These are phyloP conservation scores for Termitomyces bulborhizus DNA, from an alignment of 768 basidiomycete species.

Conservation along the genomic window DNA sequence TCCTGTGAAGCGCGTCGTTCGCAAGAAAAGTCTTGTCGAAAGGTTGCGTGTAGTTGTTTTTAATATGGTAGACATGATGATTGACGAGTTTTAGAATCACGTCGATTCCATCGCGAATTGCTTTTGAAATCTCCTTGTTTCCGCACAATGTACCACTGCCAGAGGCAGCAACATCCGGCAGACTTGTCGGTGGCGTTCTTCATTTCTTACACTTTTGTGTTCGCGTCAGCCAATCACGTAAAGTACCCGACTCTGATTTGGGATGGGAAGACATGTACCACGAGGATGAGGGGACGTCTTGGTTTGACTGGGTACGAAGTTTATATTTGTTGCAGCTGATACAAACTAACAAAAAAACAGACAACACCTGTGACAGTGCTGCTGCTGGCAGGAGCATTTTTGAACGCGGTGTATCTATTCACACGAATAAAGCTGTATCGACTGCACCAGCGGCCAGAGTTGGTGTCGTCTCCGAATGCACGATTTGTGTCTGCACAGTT, in stretches of 20 bases:
- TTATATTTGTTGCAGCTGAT: not conserved
- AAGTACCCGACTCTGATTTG: slow-evolving; percentile 57
- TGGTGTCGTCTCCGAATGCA: slow-evolving; percentile 64
- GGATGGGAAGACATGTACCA: slow-evolving; percentile 78
- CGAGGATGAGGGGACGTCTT: slow-evolving; percentile 54
- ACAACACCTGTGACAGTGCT: slow-evolving; percentile 58
- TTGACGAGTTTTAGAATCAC: slow-evolving; percentile 36
- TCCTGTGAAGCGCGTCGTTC: slow-evolving; percentile 47
- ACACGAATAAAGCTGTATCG: slow-evolving; percentile 66
- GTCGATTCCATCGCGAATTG: slow-evolving; percentile 63
- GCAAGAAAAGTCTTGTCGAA: slow-evolving; percentile 60
- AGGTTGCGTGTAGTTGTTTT: slow-evolving; percentile 32
- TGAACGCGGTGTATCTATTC: slow-evolving; percentile 64
- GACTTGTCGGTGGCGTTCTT: slow-evolving; percentile 54
- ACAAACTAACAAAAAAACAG: slow-evolving; percentile 20
- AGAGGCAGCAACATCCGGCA: slow-evolving; percentile 56
- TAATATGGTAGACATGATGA: not conserved
- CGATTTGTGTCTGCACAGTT: slow-evolving; percentile 55
- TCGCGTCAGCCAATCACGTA: slow-evolving; percentile 50
- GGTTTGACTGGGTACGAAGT: slow-evolving; percentile 74
- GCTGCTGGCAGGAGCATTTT: slow-evolving; percentile 45
- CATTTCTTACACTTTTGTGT: slow-evolving; percentile 67
- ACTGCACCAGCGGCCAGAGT: slow-evolving; percentile 56
- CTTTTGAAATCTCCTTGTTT: slow-evolving; percentile 76
- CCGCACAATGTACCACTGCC: slow-evolving; percentile 79